A percentile compares a stretch with the other conserved stretches of the same genome.
Conservation (phyloP, 2,329 filamentous ascomycete genomes). For the Penicillium janthinellum region DNA sequence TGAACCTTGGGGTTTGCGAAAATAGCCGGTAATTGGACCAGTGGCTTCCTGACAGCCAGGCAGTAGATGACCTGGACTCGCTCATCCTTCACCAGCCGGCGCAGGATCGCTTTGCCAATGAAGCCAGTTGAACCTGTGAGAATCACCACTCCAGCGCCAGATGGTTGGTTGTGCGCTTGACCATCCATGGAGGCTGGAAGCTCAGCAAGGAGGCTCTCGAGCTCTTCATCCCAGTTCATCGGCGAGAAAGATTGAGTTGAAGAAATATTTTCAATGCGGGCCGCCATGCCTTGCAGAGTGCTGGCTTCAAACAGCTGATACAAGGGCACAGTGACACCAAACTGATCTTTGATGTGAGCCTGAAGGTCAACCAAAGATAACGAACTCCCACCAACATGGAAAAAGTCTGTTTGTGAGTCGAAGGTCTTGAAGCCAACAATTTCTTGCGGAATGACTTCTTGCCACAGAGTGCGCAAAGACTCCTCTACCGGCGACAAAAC, state of each 20-base stretch:
- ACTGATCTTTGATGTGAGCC: constrained; percentile 14
- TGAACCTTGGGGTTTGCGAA: constrained; percentile 20
- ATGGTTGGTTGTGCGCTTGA: not conserved
- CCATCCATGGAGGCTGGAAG: not conserved
- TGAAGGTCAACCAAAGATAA: constrained; percentile 19
- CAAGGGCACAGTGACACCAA: constrained; percentile 15
- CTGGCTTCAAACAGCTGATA: constrained; percentile 23
- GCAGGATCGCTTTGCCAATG: constrained; percentile 24
- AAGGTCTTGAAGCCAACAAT: constrained; percentile 14
- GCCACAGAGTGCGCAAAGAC: constrained; percentile 20
- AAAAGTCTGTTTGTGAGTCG: constrained; percentile 21
- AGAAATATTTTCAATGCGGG: constrained; percentile 9
- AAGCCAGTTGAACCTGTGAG: constrained; percentile 26
- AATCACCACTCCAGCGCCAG: constrained; percentile 8
- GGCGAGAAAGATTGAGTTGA: not conserved
- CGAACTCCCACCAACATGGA: constrained; percentile 25
- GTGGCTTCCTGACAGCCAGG: constrained; percentile 19
- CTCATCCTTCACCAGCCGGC: constrained; percentile 13
- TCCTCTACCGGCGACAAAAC: constrained; percentile 11
- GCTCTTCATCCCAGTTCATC: constrained; percentile 21
- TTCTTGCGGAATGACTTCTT: constrained; percentile 17
- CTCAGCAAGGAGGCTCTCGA: constrained; percentile 3
- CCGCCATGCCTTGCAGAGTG: constrained; percentile 20
- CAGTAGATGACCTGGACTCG: constrained; percentile 15
- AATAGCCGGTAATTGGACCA: constrained; percentile 3